Percentiles rank a stretch among this genome's conserved stretches.
These are phyloP conservation scores for Fusarium transvaalense DNA, from an alignment of 2,329 filamentous ascomycete species.

Conservation along the genomic window DNA sequence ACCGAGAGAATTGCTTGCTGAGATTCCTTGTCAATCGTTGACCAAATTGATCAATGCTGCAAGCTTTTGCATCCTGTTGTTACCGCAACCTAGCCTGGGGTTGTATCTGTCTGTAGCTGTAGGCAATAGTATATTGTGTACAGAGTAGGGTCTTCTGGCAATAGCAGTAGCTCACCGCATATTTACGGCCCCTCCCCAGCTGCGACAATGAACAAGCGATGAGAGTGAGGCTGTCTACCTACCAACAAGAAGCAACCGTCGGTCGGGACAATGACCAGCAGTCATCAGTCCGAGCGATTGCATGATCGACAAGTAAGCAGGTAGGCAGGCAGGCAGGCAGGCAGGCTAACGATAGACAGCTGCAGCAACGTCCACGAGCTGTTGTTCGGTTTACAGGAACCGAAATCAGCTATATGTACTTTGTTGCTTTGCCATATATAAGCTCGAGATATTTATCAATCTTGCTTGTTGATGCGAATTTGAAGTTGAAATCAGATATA, in stretches of 20 bases:
- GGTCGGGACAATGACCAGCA: background rate
- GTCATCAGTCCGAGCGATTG: background rate
- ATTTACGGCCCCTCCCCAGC: slow-evolving; percentile 15
- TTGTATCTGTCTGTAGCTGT: background rate
- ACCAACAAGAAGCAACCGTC: slow-evolving; percentile 7
- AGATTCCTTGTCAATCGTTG: background rate
- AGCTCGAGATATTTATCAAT: slow-evolving; percentile 1
- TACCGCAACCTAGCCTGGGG: background rate
- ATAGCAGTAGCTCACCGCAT: slow-evolving; percentile 1
- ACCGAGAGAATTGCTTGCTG: background rate
- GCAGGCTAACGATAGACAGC: background rate
- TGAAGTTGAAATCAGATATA: background rate
- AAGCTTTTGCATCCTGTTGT: background rate
- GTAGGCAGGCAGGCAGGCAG: background rate
- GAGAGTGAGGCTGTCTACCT: slow-evolving; percentile 21
- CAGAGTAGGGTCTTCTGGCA: slow-evolving; percentile 9
- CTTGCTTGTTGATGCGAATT: background rate
- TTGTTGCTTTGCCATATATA: background rate
- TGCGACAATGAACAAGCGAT: slow-evolving; percentile 9
- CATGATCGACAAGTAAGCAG: background rate
- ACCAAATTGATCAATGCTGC: background rate
- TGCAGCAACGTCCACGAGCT: background rate
- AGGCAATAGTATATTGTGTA: too few species aligned
- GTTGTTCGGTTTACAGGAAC: background rate
- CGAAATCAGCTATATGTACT: background rate